These are phyloP conservation scores for Neurospora sp. DNA, from an alignment of 495 filamentous ascomycete genomes.

Conservation along the genomic window DNA sequence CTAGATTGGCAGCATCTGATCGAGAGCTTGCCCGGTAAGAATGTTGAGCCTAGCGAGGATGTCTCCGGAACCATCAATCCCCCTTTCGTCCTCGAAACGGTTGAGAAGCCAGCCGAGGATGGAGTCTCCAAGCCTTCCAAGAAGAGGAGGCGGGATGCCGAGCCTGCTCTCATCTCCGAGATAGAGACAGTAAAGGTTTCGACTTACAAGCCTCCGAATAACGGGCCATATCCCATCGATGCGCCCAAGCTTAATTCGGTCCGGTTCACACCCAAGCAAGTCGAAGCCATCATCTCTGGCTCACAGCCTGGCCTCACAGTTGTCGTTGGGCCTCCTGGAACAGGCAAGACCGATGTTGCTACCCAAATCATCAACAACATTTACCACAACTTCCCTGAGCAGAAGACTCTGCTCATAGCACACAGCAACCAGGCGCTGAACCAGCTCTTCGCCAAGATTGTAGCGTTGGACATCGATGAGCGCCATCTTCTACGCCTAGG, in stretches of 20 bases:
- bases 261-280: slow-evolving; percentile 82
- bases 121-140: slow-evolving; percentile 48
- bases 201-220: slow-evolving; percentile 85
- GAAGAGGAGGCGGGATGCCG: slow-evolving; percentile 72
- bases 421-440: slow-evolving; percentile 98
- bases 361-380: slow-evolving; percentile 99
- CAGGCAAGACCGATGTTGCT: slow-evolving; percentile 96
- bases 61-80: slow-evolving; percentile 67
- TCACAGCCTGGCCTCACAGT: slow-evolving; percentile 91
- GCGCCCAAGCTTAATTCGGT: slow-evolving; percentile 73
- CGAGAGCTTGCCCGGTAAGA: slow-evolving; percentile 76
- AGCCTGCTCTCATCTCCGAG: slow-evolving; percentile 45
- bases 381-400: slow-evolving; percentile 91
- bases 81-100: slow-evolving; percentile 70
- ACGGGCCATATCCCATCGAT: slow-evolving; percentile 85
- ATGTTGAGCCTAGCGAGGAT: slow-evolving; percentile 63
- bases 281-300: slow-evolving; percentile 87
- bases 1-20: slow-evolving; percentile 90
- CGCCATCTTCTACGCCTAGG: slow-evolving; percentile 87
- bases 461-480: slow-evolving; percentile 87
- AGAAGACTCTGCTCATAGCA: slow-evolving; percentile 86
- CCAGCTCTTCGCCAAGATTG: slow-evolving; percentile 98
- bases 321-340: slow-evolving; percentile 91
- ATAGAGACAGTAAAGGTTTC: slow-evolving; percentile 68
- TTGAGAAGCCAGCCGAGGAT: slow-evolving; percentile 38